Evolutionary conservation across 2,329 filamentous ascomycete genomes (phyloP).

Genomic region (Atkinsonella hypoxylon): DNA sequence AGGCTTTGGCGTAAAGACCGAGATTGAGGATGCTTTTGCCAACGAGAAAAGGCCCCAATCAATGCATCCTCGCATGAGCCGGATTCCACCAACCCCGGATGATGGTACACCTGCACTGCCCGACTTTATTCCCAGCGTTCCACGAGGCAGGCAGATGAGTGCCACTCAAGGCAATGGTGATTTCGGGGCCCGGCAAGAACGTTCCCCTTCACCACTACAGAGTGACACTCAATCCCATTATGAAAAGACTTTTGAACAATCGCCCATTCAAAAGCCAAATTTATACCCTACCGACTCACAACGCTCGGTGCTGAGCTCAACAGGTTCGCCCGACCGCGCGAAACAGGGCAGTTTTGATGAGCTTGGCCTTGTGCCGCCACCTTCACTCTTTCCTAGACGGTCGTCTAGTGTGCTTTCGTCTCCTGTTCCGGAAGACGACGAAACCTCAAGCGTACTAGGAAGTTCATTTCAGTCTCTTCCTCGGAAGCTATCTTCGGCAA

Average conservation of each 20-base stretch:
- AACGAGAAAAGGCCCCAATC: conserved; percentile 53
- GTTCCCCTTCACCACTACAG: conserved; percentile 44
- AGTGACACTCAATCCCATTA: conserved; percentile 21
- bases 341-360: conserved; percentile 37
- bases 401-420: conserved; percentile 53
- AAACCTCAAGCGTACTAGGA: conserved; percentile 42
- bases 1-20: conserved; percentile 36
- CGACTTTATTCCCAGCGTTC: conserved; percentile 26
- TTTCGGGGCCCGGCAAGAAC: conserved; percentile 41
- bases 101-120: conserved; percentile 33
- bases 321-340: conserved; percentile 32
- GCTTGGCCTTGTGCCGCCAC: conserved; percentile 38
- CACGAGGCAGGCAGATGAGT: conserved; percentile 28
- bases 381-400: conserved; percentile 36
- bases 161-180: conserved; percentile 27
- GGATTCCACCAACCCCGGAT: conserved; percentile 40
- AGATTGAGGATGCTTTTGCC: conserved; percentile 43
- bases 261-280: conserved; percentile 21
- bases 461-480: conserved; percentile 49
- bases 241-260: conserved; percentile 17
- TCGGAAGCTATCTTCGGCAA: conserved; percentile 70
- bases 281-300: conserved; percentile 24
- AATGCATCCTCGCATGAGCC: conserved; percentile 64
- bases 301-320: conserved; percentile 17
- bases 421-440: conserved; percentile 58